Conservation (phyloP, 139 green algal species). For the Chlamydomonas eustigma region DNA sequence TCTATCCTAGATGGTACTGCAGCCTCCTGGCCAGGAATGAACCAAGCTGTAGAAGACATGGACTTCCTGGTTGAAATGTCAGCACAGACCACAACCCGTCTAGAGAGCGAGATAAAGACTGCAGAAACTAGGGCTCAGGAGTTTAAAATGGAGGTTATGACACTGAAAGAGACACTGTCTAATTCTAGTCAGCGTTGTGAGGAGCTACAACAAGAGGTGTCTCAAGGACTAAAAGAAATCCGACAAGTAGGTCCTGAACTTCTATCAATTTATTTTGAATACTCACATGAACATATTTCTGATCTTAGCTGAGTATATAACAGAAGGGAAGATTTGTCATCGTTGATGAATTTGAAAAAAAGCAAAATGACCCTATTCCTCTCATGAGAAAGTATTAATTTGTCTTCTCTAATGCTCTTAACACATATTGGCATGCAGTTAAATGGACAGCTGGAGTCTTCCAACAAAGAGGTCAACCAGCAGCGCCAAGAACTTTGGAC, state of each 20-base stretch:
- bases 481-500: slow-evolving; percentile 32
- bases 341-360: too few relatives aligned
- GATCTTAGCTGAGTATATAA: too few relatives aligned
- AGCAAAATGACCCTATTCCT: too few relatives aligned
- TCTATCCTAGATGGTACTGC: slow-evolving; percentile 40
- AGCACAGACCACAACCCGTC: slow-evolving; percentile 6
- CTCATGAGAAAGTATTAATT: too few relatives aligned
- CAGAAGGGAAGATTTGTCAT: too few relatives aligned
- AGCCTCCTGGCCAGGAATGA: slow-evolving; percentile 32
- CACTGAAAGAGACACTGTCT: slow-evolving; percentile 20
- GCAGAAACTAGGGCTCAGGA: not conserved
- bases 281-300: too few relatives aligned
- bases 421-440: not conserved
- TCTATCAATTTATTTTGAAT: too few relatives aligned
- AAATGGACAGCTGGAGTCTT: slow-evolving; percentile 16
- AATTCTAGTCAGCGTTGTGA: slow-evolving; percentile 8
- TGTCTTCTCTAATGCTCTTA: not conserved
- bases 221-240: slow-evolving; percentile 5
- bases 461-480: slow-evolving; percentile 15
- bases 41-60: slow-evolving; percentile 38
- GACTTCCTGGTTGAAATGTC: slow-evolving; percentile 34
- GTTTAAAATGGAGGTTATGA: not conserved
- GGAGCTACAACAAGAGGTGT: slow-evolving; percentile 17
- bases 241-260: too few relatives aligned
- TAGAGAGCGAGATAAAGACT: slow-evolving; percentile 17